Base-by-base conservation (phyloP, 345 rosid genomes). In the Aquilaria malaccensis region DNA sequence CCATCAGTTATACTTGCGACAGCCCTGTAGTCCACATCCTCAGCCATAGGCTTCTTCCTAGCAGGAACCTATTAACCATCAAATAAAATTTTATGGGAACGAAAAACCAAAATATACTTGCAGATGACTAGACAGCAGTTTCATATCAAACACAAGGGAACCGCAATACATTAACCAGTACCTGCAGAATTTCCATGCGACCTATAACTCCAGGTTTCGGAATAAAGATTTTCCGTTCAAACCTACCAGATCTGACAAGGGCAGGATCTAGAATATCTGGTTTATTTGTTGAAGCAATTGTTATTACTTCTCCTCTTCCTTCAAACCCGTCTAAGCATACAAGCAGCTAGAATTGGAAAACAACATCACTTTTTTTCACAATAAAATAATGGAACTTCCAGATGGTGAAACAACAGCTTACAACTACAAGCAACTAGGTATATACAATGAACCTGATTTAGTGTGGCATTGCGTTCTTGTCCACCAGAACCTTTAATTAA, bases 181-280 rank as follows among this genome's bases (percentile, higher is more conserved):
- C 98, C 98, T 88, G 77, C 15, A 91, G 78, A 71, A 91, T 91
- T 80, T 91, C 98, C 82, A 75, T 81, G 14, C 92, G 90, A 12
- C 98, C 98, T 48, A 88, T 88, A 59, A 83, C 74, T 52, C 98
- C 98, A 64, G 95, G 98, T 69, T 86, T 91, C 12, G 96, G 96
- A 7, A 91, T 88, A 50, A 68, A 81, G 47, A 91, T 86, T 64
- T 91, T 91, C 52, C 92, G 77, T 61, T 91, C 98, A 62, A 91
- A 88, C 63, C 95, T 78, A 64, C 96, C 96, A 66, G 98, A 95
- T 72, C 98, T 77, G 68, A 88, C 95, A 51, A 91, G 92, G 32
- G 98, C 98, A 55, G 96, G 88, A 82, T 91, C 98, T 54, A 91
- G 83, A 82, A 91, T 91, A 72, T 91, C 98, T 9, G 96, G 95